Evolutionary conservation across 108 stramenopile species (phyloP).

Genomic region (Stephanodiscus triporus): DNA sequence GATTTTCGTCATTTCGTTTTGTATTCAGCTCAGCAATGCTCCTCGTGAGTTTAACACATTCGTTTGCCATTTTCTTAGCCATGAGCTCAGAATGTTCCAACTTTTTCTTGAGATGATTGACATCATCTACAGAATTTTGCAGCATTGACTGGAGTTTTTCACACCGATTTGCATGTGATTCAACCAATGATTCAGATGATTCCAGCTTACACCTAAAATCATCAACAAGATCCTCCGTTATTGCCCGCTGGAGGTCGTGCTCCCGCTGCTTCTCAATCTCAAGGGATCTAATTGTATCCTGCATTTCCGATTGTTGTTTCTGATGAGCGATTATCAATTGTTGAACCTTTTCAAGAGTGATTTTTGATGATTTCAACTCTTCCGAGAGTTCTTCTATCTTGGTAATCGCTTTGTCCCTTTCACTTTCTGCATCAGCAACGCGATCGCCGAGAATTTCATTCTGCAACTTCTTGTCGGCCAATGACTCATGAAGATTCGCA

Average conservation of each 20-base stretch:
- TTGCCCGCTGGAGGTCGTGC: background rate
- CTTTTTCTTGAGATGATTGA: slow-evolving; percentile 6
- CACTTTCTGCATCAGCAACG: slow-evolving; percentile 5
- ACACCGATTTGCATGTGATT: slow-evolving; percentile 2
- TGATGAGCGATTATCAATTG: background rate
- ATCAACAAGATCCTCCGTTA: background rate
- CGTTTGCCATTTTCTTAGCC: background rate
- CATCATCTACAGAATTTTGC: background rate
- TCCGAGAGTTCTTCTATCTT: slow-evolving; percentile 5
- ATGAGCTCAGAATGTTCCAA: slow-evolving; percentile 10
- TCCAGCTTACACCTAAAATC: slow-evolving; percentile 10
- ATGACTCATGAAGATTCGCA: slow-evolving; percentile 8
- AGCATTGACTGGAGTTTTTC: slow-evolving; percentile 3
- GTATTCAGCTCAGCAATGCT: slow-evolving; percentile 8
- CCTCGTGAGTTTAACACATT: slow-evolving; percentile 6
- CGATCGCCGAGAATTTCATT: slow-evolving; percentile 6
- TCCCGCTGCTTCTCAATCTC: slow-evolving; percentile 11
- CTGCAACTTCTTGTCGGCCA: slow-evolving; percentile 1
- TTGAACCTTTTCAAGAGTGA: slow-evolving; percentile 11
- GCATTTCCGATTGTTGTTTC: background rate
- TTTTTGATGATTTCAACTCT: background rate
- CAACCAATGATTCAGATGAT: background rate
- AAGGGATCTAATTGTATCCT: slow-evolving; percentile 6
- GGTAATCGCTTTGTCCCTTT: slow-evolving; percentile 3
- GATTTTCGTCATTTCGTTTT: slow-evolving; percentile 23